Conservation (phyloP, 768 basidiomycete species). For the Mycena kentingensis region DNA sequence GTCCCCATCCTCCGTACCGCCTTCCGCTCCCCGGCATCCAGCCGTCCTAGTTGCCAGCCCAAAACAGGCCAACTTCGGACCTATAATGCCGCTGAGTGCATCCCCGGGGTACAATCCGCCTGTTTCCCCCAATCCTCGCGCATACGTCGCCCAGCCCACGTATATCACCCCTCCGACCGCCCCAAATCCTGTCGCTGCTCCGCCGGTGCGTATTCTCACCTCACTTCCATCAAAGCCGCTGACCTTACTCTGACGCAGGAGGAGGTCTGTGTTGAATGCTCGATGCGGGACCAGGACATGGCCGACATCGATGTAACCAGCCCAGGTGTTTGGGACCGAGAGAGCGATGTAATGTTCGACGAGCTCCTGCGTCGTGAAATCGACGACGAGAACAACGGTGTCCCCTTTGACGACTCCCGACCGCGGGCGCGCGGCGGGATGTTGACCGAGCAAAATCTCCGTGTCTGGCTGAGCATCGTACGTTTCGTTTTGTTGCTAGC, state of each 20-base stretch:
- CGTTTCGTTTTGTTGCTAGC: slow-evolving; percentile 31
- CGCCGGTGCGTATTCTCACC: slow-evolving; percentile 60
- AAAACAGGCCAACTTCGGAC: slow-evolving; percentile 33
- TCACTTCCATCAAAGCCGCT: slow-evolving; percentile 45
- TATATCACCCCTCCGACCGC: slow-evolving; percentile 62
- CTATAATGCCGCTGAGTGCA: slow-evolving; percentile 59
- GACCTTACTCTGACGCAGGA: slow-evolving; percentile 58
- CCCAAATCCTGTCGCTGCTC: slow-evolving; percentile 59
- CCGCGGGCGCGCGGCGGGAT: slow-evolving; percentile 67
- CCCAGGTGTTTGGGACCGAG: slow-evolving; percentile 88
- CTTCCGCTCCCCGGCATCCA: slow-evolving; percentile 49
- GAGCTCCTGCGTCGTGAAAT: slow-evolving; percentile 74
- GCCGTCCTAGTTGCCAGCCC: slow-evolving; percentile 35
- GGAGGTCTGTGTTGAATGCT: slow-evolving; percentile 94
- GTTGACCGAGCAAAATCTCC: slow-evolving; percentile 77
- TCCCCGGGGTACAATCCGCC: slow-evolving; percentile 64
- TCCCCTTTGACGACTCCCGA: slow-evolving; percentile 54
- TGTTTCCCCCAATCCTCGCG: slow-evolving; percentile 67
- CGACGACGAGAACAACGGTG: slow-evolving; percentile 62
- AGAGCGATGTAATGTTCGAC: slow-evolving; percentile 79
- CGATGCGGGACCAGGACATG: slow-evolving; percentile 99
- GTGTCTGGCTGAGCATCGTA: slow-evolving; percentile 78
- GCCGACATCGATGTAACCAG: slow-evolving; percentile 89
- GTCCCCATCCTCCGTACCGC: slow-evolving; percentile 36
- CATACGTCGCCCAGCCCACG: slow-evolving; percentile 74